A percentile compares a stretch with the other conserved stretches of the same genome.
Evolutionary conservation across 768 basidiomycete species (phyloP).

Genomic region (Pleurotus giganteus): DNA sequence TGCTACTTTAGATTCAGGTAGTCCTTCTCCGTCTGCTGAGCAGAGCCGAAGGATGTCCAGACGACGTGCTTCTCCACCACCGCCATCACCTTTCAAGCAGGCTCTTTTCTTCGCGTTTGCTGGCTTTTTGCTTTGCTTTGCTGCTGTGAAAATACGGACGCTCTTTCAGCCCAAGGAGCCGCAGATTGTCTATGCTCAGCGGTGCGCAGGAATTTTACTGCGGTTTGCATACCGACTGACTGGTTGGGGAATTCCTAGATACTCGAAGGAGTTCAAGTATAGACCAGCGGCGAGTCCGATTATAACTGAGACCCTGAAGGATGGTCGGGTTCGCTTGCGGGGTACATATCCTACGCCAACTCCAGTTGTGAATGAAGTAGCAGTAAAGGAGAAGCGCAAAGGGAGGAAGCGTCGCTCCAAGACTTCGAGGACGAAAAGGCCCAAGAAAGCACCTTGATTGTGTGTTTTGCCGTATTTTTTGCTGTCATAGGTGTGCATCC

Average conservation of each 20-base stretch:
- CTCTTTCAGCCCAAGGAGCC: constrained; percentile 27
- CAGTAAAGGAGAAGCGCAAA: not conserved
- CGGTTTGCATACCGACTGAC: not conserved
- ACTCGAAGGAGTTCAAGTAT: constrained; percentile 80
- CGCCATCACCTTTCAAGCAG: constrained; percentile 46
- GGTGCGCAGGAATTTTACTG: not conserved
- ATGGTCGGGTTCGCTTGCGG: constrained; percentile 64
- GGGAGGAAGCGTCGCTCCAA: not conserved
- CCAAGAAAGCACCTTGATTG: not conserved
- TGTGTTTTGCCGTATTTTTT: not conserved
- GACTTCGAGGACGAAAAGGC: not conserved
- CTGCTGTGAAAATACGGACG: constrained; percentile 25
- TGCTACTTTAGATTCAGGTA: no score
- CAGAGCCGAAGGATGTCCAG: not conserved
- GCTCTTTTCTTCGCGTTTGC: constrained; percentile 40
- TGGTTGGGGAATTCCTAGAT: constrained; percentile 40
- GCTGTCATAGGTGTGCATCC: not conserved
- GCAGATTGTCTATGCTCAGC: constrained; percentile 30
- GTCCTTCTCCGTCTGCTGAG: not conserved
- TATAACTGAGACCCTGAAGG: constrained; percentile 72
- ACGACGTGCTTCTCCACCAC: constrained; percentile 19
- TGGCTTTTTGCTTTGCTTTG: constrained; percentile 41
- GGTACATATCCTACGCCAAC: constrained; percentile 52
- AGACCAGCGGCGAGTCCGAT: constrained; percentile 84
- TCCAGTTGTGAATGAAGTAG: not conserved